A percentile compares a stretch with the other conserved stretches of the same genome.
Evolutionary conservation across 1,284 basidiomycete genomes (phyloP).

Genomic region (Rhizoctonia solani): DNA sequence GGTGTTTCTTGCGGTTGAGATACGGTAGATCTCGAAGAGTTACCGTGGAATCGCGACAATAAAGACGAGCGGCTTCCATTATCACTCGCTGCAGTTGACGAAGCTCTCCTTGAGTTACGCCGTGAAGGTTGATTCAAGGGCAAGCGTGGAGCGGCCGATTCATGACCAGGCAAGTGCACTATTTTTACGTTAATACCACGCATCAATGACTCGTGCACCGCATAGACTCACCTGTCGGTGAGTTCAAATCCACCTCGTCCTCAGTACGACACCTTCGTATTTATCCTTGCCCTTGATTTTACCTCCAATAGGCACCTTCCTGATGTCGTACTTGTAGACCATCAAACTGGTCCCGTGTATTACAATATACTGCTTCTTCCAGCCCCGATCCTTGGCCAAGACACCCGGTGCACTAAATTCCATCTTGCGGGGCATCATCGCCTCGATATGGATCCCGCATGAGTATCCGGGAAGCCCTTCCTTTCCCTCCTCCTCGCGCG

Average conservation of each 20-base stretch:
- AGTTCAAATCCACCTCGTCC: conserved; percentile 33
- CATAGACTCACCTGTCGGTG: conserved; percentile 14
- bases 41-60: conserved; percentile 24
- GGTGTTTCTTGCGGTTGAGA: background rate
- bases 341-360: conserved; percentile 89
- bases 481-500: conserved; percentile 70
- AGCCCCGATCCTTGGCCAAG: conserved; percentile 88
- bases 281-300: conserved; percentile 40
- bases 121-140: background rate
- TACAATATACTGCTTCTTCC: conserved; percentile 87
- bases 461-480: conserved; percentile 84
- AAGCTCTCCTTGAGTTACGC: background rate
- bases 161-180: conserved; percentile 23
- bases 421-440: conserved; percentile 90
- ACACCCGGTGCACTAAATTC: conserved; percentile 87
- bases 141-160: background rate
- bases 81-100: background rate
- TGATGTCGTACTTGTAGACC: conserved; percentile 72
- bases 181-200: background rate
- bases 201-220: background rate
- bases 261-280: conserved; percentile 35
- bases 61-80: conserved; percentile 24
- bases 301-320: conserved; percentile 47
- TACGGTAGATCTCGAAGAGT: conserved; percentile 1
- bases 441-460: conserved; percentile 83